These are phyloP conservation scores for Stenogyne calaminthoides DNA, from an alignment of 305 asterid genomes.

Conservation along the genomic window DNA sequence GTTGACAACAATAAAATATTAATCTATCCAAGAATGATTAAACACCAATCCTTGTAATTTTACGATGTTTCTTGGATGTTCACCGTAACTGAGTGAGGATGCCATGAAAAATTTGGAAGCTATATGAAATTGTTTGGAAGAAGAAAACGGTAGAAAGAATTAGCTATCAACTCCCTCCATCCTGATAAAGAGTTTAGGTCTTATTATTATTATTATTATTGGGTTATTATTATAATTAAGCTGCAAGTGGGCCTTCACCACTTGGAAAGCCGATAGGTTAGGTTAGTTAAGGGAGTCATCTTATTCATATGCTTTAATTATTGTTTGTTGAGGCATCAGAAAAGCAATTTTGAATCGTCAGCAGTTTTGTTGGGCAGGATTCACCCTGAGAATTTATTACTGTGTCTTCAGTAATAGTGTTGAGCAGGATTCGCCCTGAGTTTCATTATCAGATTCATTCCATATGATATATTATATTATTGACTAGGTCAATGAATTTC, in stretches of 20 bases:
- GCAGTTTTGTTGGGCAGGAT: background rate
- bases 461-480: background rate
- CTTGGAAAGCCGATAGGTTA: background rate
- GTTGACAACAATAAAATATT: background rate
- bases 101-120: background rate
- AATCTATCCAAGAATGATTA: background rate
- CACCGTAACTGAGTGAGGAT: background rate
- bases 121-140: background rate
- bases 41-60: background rate
- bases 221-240: background rate
- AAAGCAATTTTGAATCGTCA: background rate
- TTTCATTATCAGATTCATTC: background rate
- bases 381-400: background rate
- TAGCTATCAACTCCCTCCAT: background rate
- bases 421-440: background rate
- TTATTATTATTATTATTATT: background rate
- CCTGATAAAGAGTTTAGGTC: background rate
- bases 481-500: slow-evolving; percentile 19
- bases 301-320: background rate
- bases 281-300: background rate
- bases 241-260: background rate
- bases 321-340: background rate
- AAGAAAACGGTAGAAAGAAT: background rate
- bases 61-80: background rate
- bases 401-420: background rate